Conservation (phyloP, 306 rosid species). For the Abrus precatorius region DNA sequence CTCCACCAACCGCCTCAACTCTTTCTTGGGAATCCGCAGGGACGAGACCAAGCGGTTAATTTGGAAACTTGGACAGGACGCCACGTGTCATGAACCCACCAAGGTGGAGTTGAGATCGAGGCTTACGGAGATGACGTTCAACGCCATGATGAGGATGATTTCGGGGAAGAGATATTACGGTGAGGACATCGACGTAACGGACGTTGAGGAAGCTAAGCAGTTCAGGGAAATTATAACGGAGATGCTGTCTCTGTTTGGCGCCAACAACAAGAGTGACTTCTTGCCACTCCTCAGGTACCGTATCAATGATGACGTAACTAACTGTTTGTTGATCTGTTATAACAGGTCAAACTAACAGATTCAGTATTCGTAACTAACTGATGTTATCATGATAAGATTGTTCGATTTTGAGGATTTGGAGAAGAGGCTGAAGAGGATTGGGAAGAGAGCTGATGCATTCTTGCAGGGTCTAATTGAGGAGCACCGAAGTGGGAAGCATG, state of each 20-base stretch:
- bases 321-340: too few species aligned
- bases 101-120: background rate
- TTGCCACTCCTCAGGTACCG: constrained; percentile 18
- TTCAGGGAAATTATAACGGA: constrained; percentile 42
- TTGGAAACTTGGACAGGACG: background rate
- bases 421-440: constrained; percentile 44
- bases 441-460: constrained; percentile 42
- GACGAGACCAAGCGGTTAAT: constrained; percentile 36
- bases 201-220: constrained; percentile 35
- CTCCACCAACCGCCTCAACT: constrained; percentile 46
- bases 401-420: constrained; percentile 36
- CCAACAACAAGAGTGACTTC: constrained; percentile 40
- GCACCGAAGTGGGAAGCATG: background rate
- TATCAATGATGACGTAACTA: too few species aligned
- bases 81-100: background rate
- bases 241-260: constrained; percentile 9
- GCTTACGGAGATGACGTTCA: constrained; percentile 48
- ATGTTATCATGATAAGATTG: background rate
- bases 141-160: constrained; percentile 50
- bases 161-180: constrained; percentile 43
- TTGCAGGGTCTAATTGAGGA: constrained; percentile 40
- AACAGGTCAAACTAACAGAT: too few species aligned
- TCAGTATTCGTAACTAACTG: too few species aligned
- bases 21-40: constrained; percentile 31
- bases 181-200: constrained; percentile 8